These are phyloP conservation scores for Pelargonium cotyledonis DNA, from an alignment of 441 rosid genomes.

Conservation along the genomic window DNA sequence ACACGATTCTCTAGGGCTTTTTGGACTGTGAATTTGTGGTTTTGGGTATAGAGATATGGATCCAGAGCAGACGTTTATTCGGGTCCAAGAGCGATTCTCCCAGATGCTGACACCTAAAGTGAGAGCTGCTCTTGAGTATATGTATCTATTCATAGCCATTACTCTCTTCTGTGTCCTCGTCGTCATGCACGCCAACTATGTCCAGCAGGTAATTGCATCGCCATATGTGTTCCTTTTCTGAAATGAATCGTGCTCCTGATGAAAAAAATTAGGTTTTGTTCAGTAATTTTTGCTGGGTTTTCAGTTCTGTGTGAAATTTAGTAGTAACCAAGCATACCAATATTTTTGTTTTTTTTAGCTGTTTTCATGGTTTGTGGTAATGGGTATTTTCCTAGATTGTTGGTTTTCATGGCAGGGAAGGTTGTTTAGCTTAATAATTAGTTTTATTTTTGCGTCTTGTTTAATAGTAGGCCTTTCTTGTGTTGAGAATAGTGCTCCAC, in stretches of 20 bases:
- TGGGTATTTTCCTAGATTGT: neutral
- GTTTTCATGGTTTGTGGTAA: neutral
- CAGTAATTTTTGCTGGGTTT: neutral
- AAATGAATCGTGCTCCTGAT: neutral
- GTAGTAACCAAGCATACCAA: neutral
- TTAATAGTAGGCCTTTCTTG: neutral
- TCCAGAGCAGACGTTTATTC: conserved; percentile 89
- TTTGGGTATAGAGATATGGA: conserved; percentile 43
- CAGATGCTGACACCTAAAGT: conserved; percentile 73
- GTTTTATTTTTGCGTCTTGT: neutral
- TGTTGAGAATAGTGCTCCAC: neutral
- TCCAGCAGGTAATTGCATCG: conserved; percentile 59
- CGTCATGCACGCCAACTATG: conserved; percentile 98
- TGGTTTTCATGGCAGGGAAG: neutral
- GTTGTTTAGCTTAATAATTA: neutral
- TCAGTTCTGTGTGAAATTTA: neutral
- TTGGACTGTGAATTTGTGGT: neutral
- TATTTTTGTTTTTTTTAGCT: neutral
- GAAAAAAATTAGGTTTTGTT: neutral
- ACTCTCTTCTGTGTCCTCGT: conserved; percentile 82
- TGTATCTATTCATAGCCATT: conserved; percentile 66
- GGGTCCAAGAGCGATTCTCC: conserved; percentile 92
- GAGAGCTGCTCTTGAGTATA: conserved; percentile 77
- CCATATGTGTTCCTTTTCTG: neutral
- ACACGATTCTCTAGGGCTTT: neutral